Evolutionary conservation across 257 asterid genomes (phyloP).

Genomic region (Knoxia roxburghii): DNA sequence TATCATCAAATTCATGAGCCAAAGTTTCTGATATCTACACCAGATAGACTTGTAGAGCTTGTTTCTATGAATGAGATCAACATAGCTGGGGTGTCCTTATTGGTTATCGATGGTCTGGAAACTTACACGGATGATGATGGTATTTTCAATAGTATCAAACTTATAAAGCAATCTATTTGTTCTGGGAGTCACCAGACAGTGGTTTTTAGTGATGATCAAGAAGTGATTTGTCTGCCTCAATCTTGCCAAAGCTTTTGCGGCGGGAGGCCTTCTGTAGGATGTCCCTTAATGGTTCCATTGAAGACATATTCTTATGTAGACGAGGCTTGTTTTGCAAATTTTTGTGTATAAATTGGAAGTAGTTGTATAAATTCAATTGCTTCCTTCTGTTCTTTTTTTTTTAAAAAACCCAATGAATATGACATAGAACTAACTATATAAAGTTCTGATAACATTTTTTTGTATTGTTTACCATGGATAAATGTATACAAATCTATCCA

Average conservation of each 20-base stretch:
- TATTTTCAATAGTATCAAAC: slow-evolving; percentile 36
- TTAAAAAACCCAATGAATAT: too few relatives aligned
- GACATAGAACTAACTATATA: too few relatives aligned
- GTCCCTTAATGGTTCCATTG: too few relatives aligned
- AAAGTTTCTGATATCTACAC: slow-evolving; percentile 72
- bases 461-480: too few relatives aligned
- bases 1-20: slow-evolving; percentile 85
- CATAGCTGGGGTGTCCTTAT: slow-evolving; percentile 53
- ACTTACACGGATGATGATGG: slow-evolving; percentile 35
- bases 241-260: slow-evolving; percentile 33
- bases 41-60: slow-evolving; percentile 69
- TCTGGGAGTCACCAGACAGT: slow-evolving; percentile 49
- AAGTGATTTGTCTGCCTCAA: slow-evolving; percentile 27
- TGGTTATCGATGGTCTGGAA: slow-evolving; percentile 73
- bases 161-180: slow-evolving; percentile 40
- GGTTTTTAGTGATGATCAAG: slow-evolving; percentile 49
- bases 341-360: too few relatives aligned
- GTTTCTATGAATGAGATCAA: slow-evolving; percentile 49
- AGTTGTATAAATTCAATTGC: too few relatives aligned
- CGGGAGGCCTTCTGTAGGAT: slow-evolving; percentile 29
- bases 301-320: too few relatives aligned
- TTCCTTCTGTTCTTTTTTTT: too few relatives aligned
- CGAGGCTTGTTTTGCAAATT: too few relatives aligned
- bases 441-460: too few relatives aligned
- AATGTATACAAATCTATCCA: too few relatives aligned